Conservation (phyloP, 306 rosid genomes). For the Vigna reflexopilosa region DNA sequence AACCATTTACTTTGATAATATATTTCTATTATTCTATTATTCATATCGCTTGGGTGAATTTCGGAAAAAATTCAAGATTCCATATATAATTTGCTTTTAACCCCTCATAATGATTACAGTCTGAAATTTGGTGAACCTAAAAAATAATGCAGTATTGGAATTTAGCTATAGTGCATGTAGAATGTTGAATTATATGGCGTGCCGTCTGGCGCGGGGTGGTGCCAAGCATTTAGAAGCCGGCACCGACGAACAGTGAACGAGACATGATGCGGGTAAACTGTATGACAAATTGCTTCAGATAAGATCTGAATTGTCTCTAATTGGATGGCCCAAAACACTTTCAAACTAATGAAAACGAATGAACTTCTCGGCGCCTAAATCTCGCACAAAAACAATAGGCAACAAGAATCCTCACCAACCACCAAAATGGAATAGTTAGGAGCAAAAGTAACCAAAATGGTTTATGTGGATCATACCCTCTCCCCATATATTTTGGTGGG, state of each 20-base stretch:
- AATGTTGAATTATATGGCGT: constrained; percentile 21
- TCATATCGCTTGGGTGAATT: too few species aligned
- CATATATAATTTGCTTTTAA: neutral
- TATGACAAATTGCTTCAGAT: constrained; percentile 51
- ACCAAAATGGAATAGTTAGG: constrained; percentile 25
- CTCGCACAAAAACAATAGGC: constrained; percentile 29
- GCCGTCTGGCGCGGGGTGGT: constrained; percentile 44
- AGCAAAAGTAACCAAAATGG: neutral
- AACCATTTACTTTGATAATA: too few species aligned
- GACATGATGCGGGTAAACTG: constrained; percentile 47
- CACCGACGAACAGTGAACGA: constrained; percentile 61
- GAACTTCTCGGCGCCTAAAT: constrained; percentile 24
- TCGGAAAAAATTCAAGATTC: neutral
- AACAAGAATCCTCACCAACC: constrained; percentile 47
- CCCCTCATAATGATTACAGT: neutral
- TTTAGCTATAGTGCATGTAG: constrained; percentile 11
- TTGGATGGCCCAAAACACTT: constrained; percentile 42
- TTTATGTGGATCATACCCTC: constrained; percentile 27
- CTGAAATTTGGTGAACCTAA: constrained; percentile 14
- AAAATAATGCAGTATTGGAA: constrained; percentile 14
- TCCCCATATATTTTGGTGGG: constrained; percentile 49
- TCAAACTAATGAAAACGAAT: constrained; percentile 8
- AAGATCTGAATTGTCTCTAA: constrained; percentile 30
- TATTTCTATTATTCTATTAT: too few species aligned
- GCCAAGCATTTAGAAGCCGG: constrained; percentile 52